These are phyloP conservation scores for Paradendryphiella salina DNA, from an alignment of 2,329 filamentous ascomycete genomes.

Conservation along the genomic window DNA sequence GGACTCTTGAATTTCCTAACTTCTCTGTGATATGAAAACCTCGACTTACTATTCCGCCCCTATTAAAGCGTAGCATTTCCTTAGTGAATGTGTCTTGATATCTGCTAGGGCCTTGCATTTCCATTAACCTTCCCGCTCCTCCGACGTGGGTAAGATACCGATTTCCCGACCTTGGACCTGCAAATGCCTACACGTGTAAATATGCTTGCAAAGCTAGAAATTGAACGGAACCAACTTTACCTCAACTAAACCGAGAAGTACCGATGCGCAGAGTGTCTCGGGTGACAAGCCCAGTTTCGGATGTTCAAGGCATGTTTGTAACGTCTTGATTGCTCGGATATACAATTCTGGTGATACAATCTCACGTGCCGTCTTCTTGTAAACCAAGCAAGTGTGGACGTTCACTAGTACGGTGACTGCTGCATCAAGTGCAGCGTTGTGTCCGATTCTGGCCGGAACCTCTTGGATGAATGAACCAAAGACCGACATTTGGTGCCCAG, in stretches of 20 bases:
- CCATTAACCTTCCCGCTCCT: constrained; percentile 40
- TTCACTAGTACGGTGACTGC: constrained; percentile 38
- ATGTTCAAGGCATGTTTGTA: constrained; percentile 37
- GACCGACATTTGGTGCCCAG: constrained; percentile 37
- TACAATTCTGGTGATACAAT: constrained; percentile 36
- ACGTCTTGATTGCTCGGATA: constrained; percentile 35
- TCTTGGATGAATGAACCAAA: constrained; percentile 41
- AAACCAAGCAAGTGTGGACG: constrained; percentile 33
- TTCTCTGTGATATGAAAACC: neutral
- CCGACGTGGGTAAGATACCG: constrained; percentile 41
- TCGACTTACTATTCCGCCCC: constrained; percentile 38
- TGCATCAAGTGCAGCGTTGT: constrained; percentile 39
- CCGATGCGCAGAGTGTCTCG: constrained; percentile 42
- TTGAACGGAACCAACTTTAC: constrained; percentile 13
- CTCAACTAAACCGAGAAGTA: constrained; percentile 41
- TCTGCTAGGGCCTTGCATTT: constrained; percentile 35
- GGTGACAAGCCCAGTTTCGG: constrained; percentile 36
- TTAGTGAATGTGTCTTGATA: constrained; percentile 38
- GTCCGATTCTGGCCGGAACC: constrained; percentile 37
- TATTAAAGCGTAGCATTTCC: constrained; percentile 38
- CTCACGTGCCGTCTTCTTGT: constrained; percentile 27
- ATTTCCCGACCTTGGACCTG: constrained; percentile 38
- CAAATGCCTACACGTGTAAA: constrained; percentile 27
- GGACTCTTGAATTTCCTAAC: too few relatives aligned
- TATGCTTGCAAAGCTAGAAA: neutral